These are phyloP conservation scores for Rubia tinctorum DNA, from an alignment of 305 asterid genomes.

Conservation along the genomic window DNA sequence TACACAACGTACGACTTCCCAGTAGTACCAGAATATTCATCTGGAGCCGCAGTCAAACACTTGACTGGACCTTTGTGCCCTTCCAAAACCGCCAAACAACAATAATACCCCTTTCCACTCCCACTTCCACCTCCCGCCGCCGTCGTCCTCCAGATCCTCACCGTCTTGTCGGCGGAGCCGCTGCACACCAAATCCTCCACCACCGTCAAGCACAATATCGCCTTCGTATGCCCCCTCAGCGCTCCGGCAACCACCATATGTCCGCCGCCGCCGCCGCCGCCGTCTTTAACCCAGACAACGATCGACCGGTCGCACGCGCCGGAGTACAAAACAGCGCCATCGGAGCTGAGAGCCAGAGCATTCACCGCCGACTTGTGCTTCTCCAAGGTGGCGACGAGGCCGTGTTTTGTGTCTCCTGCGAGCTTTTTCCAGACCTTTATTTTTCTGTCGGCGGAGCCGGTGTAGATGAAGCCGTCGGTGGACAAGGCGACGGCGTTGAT, in stretches of 20 bases:
- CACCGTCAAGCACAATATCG: slow-evolving; percentile 57
- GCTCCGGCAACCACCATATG: slow-evolving; percentile 74
- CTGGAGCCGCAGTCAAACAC: slow-evolving; percentile 55
- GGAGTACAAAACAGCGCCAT: slow-evolving; percentile 57
- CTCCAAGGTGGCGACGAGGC: slow-evolving; percentile 41
- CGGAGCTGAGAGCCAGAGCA: slow-evolving; percentile 60
- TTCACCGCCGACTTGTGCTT: slow-evolving; percentile 77
- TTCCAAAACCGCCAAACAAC: slow-evolving; percentile 63
- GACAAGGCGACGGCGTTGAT: slow-evolving; percentile 60
- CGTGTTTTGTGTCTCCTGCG: slow-evolving; percentile 33
- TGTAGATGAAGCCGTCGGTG: slow-evolving; percentile 47
- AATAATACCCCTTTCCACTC: slow-evolving; percentile 24
- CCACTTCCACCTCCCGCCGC: slow-evolving; percentile 39
- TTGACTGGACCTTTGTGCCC: slow-evolving; percentile 83
- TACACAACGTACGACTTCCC: slow-evolving; percentile 47
- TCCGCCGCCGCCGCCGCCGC: slow-evolving; percentile 21
- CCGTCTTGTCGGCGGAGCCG: slow-evolving; percentile 77
- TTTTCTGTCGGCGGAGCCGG: slow-evolving; percentile 71
- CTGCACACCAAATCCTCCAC: slow-evolving; percentile 57
- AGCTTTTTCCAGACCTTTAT: slow-evolving; percentile 58
- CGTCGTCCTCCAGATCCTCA: slow-evolving; percentile 67
- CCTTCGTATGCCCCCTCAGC: slow-evolving; percentile 70
- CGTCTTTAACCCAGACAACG: slow-evolving; percentile 66
- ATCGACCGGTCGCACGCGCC: slow-evolving; percentile 87
- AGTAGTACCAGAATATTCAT: slow-evolving; percentile 11